Base-by-base conservation (phyloP, 768 basidiomycete genomes). In the Kondoa malvinella region DNA sequence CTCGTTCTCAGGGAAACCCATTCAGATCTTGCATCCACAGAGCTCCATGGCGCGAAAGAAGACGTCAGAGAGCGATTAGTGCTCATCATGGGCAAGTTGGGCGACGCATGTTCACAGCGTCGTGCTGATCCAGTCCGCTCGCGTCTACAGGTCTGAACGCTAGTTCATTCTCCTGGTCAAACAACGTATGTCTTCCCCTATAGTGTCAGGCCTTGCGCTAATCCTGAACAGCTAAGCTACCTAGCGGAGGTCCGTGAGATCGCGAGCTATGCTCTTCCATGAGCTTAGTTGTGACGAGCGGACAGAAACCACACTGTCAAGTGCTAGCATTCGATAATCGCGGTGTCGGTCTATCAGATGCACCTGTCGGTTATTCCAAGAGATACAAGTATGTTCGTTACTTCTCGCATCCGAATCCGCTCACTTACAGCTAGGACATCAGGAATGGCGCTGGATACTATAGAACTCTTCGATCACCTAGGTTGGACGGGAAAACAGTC, bases 291-390 rank as follows among this genome's bases (percentile, higher is more conserved):
- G 73, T 70, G 68, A 71, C 26, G 27, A 70, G 21, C 40, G 40
- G 8, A 50, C 73, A 74, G 33, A 58, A 71, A 56, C 21, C 34
- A 4, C 30, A 69, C 50, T 74, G 71, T 66, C 59, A 66, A 3
- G 56, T 61, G 8, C 70, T 74, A 16, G 73, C 73, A 4, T 64
- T 74, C 27, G 73, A 74, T 64, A 73, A 74, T 34, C 69, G 68
- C 27, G 73, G 73, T n/a, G 73, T 74, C 4, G 73, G 73, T 1
- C 63, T 65, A 50, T 67, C 66, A 1, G 68, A 71, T 31, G 27
- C 68, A 0, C 67, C 71, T 3, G 30, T 17, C 0, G 70, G 66
- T 2, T 63, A 4, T 12, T 4, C 16, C 3, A 40, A 33, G 16
- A 26, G 67, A 27, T 73, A 73, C 59, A 57, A 64, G 56, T 50